phyloP scores from a whole-genome alignment of 2,329 filamentous ascomycete species.

The Samsoniella hepiali region DNA sequence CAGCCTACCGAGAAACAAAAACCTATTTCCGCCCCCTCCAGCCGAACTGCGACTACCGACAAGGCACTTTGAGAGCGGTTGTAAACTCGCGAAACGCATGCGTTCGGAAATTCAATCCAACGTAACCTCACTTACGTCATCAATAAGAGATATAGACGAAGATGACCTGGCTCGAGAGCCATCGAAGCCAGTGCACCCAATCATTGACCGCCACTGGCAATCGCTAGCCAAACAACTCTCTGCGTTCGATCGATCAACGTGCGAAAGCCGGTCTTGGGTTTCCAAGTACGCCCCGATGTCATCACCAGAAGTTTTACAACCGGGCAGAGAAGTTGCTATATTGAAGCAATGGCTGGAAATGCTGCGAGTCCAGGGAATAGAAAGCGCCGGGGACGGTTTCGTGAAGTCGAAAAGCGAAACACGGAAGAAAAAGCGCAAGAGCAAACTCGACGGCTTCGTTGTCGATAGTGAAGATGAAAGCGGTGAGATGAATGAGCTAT shows the following conservation, averaged over 20 bases:
- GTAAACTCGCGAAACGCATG: slow-evolving; percentile 49
- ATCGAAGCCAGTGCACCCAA: slow-evolving; percentile 47
- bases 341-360: slow-evolving; percentile 78
- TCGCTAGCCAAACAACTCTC: slow-evolving; percentile 62
- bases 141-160: slow-evolving; percentile 27
- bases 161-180: slow-evolving; percentile 34
- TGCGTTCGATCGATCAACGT: slow-evolving; percentile 75
- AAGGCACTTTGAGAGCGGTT: slow-evolving; percentile 57
- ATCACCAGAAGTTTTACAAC: slow-evolving; percentile 72
- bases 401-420: slow-evolving; percentile 28
- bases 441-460: slow-evolving; percentile 77
- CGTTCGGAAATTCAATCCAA: slow-evolving; percentile 42
- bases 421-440: slow-evolving; percentile 66
- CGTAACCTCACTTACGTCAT: background rate
- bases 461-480: slow-evolving; percentile 74
- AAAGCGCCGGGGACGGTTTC: slow-evolving; percentile 49
- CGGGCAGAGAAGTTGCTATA: slow-evolving; percentile 64
- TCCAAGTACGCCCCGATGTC: slow-evolving; percentile 78
- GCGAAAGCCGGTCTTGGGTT: slow-evolving; percentile 70
- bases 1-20: slow-evolving; percentile 30
- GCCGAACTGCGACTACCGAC: slow-evolving; percentile 51
- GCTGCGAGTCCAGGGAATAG: slow-evolving; percentile 73
- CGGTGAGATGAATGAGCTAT: slow-evolving; percentile 65
- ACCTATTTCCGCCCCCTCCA: slow-evolving; percentile 45
- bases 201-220: slow-evolving; percentile 56